Base-by-base conservation (phyloP, 495 filamentous ascomycete genomes). In the Lasiosphaeriaceae sp. region DNA sequence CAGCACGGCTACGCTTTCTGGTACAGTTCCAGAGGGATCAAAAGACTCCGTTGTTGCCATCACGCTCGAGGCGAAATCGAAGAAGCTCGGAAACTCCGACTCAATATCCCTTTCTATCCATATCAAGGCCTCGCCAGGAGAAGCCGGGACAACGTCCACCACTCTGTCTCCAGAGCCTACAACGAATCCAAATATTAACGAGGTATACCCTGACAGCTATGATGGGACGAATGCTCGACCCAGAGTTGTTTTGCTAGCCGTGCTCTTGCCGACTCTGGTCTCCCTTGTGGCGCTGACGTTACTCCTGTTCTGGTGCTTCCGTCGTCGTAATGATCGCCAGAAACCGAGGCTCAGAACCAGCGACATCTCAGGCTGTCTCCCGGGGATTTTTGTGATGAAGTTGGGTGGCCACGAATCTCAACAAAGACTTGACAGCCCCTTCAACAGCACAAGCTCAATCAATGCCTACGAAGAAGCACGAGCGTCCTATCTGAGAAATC, bases 1-100 rank as follows among this genome's bases (percentile, higher is more conserved):
- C 11, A 66, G 63, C 11, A 82, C 79, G 39, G 68, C 79, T 56
- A 78, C 76, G 2, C 72, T 95, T 5, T 80, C 72, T 20, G 90
- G 91, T 6, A 73, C 78, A 12, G 83, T 88, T 21, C 89, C 92
- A 1, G 29, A 64, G 8, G 60, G 50, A 0, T 20, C 56, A 23
- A 22, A 47, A 11, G 62, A 61, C 16, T 70, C 77, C 29, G 48
- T 75, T 8, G 70, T 81, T 41, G 62, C 59, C 1, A 65, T 87
- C n/a, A 70, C 71, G 26, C 65, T 90, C 45, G 79, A 68, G 11
- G 82, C 80, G 14, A 74, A 68, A 5, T 67, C 77, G 63, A 73
- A 75, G 70, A 50, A 68, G 63, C 57, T 77, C 29, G 59, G 74
- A 53, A 57, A 57, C 0, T 63, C 66, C 20, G 79, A 80, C 52